Base-by-base conservation (phyloP, 139 green algal species). In the Chlorella sp. region DNA sequence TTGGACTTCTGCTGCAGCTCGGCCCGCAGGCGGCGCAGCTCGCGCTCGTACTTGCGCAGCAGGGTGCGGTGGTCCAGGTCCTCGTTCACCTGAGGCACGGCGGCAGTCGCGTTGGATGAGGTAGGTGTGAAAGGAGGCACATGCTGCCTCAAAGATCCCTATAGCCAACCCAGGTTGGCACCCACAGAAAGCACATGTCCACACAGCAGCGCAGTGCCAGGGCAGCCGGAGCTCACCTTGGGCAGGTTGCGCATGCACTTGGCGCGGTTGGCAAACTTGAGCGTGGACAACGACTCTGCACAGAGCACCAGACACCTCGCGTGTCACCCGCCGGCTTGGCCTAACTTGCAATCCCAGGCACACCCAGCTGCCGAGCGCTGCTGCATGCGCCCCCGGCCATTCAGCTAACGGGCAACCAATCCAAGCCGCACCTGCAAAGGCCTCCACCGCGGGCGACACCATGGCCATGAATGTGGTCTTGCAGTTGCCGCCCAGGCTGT, bases 241-340 rank as follows among this genome's bases (percentile, higher is more conserved):
- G 94, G 95, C 83, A 94, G 87, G 91, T 99, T 99, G 87, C 94
- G 94, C 87, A 99, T 97, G 87, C 93, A 93, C 90, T 99, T 99
- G 82, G 97, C 97, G 4, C 97, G 90, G 89, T 98, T 96, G 32
- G 96, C 96, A 91, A 99, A 99, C 91, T 99, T 97, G 44, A 97
- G 85, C 40, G 93, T 96, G 46, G 91, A 94, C 60, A 96, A 76
- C 17, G 92, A 95, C 89, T 98, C 95, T 87, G 89, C 80, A 86
- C 51, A 83, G 36, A 54, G n/a, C n/a, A n/a, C n/a, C n/a, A n/a
- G n/a, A n/a, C 43, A 20, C 41, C 9, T 24, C 44, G 26, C 73
- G 28, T 60, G 46, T 20, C 28, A 43, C 44, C 46, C 14, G 14
- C 67, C 67, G n/a, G n/a, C n/a, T n/a, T n/a, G n/a, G n/a, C n/a